phyloP scores from a whole-genome alignment of 2,329 filamentous ascomycete species.

The Pestalotiopsis sp. region DNA sequence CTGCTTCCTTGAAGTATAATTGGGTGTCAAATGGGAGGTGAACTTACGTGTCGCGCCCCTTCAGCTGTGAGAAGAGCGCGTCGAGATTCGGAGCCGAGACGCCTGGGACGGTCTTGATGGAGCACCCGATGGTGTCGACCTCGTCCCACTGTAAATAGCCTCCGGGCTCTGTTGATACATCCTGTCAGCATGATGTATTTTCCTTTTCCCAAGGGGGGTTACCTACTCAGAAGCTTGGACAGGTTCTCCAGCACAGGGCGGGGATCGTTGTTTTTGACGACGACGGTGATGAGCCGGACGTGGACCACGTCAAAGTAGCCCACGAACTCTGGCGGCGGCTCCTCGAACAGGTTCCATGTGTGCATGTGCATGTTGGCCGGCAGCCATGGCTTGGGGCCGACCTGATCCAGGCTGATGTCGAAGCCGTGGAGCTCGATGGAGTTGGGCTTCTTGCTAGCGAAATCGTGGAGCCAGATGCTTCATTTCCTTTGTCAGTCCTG shows the following conservation, averaged over 20 bases:
- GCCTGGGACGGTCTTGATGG: constrained; percentile 15
- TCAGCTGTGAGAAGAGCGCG: not conserved
- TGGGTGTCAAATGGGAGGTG: not conserved
- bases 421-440: constrained; percentile 18
- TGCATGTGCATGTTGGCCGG: constrained; percentile 20
- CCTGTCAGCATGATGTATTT: not conserved
- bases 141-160: constrained; percentile 21
- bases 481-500: not conserved
- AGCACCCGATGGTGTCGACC: constrained; percentile 11
- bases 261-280: constrained; percentile 18
- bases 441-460: not conserved
- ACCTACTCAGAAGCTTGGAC: constrained; percentile 17
- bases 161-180: constrained; percentile 15
- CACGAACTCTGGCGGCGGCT: constrained; percentile 15
- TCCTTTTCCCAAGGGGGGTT: not conserved
- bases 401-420: constrained; percentile 21
- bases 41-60: not conserved
- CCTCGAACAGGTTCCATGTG: constrained; percentile 20
- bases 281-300: constrained; percentile 17
- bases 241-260: constrained; percentile 14
- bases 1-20: not conserved
- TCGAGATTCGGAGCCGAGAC: constrained; percentile 13
- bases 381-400: constrained; percentile 15
- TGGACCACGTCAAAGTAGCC: constrained; percentile 20
- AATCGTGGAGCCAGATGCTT: constrained; percentile 19